Base-by-base conservation (phyloP, 352 stramenopile genomes). In the Phytopythium mirpurense region DNA sequence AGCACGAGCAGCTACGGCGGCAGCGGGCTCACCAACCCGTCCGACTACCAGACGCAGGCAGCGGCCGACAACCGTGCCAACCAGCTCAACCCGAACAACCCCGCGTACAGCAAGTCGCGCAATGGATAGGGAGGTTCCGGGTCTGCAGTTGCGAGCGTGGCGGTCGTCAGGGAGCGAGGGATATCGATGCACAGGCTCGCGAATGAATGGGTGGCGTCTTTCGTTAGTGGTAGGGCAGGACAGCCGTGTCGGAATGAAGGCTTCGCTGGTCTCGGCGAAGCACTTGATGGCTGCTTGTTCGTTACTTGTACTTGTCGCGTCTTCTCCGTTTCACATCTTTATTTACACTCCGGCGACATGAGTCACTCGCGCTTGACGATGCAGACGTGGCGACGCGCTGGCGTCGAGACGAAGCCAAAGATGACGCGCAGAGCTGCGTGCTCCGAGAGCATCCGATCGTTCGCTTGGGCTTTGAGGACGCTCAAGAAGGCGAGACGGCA, bases 21-120 rank as follows among this genome's bases (percentile, higher is more conserved):
- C 7, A 37, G 43, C 54, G 27, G 12, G 12, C 2, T 7, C 3
- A 27, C 27, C 16, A 19, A 9, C 6, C 14, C 29, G 10, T 23
- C 16, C 6, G 29, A 32, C 24, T 37, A 32, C 26, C 26, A 27
- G 31, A 31, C 35, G 8, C 50, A 62, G 18, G 59, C 59, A 6
- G 40, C 54, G 23, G 15, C 11, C 10, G 49, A 62, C 42, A 66
- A 59, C 23, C 53, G 40, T 16, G 35, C 54, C 11, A 59, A 57
- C 35, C 54, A 66, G 19, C 21, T 59, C 10, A 62, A 62, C n/a
- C 54, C 59, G 0, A 62, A 66, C 45, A 62, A 62, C 15, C 21
- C 38, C 3, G 42, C 54, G 24, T 65, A 62, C 46, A 18, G 44
- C 21, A 49, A 43, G 21, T 49, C 51, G 37, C 58, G 51, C 29